Percentiles rank a stretch among this genome's conserved stretches.
Evolutionary conservation across 2,329 filamentous ascomycete species (phyloP).

Genomic region (Whalleya microplaca): DNA sequence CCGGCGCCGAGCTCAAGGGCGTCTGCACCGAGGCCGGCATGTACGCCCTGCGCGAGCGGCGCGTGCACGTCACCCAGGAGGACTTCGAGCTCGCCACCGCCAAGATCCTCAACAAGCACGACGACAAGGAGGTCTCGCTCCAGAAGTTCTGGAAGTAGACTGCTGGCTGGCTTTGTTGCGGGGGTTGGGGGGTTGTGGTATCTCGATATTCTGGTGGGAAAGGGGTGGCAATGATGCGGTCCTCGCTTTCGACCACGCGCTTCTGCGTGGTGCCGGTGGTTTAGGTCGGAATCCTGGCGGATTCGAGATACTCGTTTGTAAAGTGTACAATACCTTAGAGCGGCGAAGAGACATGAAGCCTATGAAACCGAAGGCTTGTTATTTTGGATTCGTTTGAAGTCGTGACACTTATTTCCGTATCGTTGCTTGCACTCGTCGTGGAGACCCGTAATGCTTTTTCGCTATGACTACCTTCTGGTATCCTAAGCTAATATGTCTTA

Average conservation of each 20-base stretch:
- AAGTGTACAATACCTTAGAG: conserved; percentile 32
- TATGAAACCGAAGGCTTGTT: conserved; percentile 5
- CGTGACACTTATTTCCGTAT: not conserved
- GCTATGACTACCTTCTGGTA: too few relatives aligned
- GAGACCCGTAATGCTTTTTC: too few relatives aligned
- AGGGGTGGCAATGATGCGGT: not conserved
- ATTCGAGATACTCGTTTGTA: conserved; percentile 15
- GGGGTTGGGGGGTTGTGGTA: conserved; percentile 30
- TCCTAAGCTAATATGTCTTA: too few relatives aligned
- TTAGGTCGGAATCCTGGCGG: not conserved
- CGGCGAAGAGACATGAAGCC: conserved; percentile 1
- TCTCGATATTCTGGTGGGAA: too few relatives aligned
- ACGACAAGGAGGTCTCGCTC: conserved; percentile 93
- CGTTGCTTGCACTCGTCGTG: too few relatives aligned
- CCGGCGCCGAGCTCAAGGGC: conserved; percentile 95
- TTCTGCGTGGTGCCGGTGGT: not conserved
- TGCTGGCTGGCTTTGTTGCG: not conserved
- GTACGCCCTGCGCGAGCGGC: conserved; percentile 92
- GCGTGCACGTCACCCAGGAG: conserved; percentile 98
- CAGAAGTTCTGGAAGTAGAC: conserved; percentile 82
- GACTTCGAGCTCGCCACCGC: conserved; percentile 98
- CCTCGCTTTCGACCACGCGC: conserved; percentile 2
- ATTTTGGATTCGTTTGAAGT: conserved; percentile 2
- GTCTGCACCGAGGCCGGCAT: conserved; percentile 98
- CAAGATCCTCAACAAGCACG: conserved; percentile 99